These are phyloP conservation scores for Hippophae tibetana DNA, from an alignment of 306 rosid genomes.

Conservation along the genomic window DNA sequence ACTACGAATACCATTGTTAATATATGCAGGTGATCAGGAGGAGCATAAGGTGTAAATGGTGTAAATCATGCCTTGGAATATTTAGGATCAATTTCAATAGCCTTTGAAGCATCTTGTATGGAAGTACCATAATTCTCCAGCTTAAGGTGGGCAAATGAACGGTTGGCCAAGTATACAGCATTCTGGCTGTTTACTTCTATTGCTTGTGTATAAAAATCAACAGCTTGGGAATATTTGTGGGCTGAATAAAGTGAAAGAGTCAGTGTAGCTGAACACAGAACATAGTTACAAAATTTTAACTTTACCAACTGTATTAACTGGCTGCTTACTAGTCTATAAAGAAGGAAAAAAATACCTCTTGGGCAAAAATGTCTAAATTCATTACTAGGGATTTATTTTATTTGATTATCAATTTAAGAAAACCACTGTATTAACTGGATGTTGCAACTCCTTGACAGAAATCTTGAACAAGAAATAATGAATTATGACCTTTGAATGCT, in stretches of 20 bases:
- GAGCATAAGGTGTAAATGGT: slow-evolving; percentile 2
- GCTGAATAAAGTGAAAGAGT: slow-evolving; percentile 48
- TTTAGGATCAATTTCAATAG: slow-evolving; percentile 85
- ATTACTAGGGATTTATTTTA: not conserved
- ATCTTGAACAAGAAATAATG: not conserved
- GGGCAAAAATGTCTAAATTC: too few relatives aligned
- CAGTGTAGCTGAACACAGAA: slow-evolving; percentile 16
- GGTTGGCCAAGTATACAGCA: slow-evolving; percentile 91
- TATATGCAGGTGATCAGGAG: slow-evolving; percentile 10
- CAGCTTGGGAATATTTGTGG: slow-evolving; percentile 72
- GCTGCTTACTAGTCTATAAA: too few relatives aligned
- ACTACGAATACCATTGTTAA: slow-evolving; percentile 9
- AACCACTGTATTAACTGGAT: slow-evolving; percentile 9
- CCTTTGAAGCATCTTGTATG: slow-evolving; percentile 82
- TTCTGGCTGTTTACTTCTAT: slow-evolving; percentile 61
- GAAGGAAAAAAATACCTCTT: too few relatives aligned
- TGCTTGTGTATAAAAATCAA: slow-evolving; percentile 80
- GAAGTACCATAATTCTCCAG: slow-evolving; percentile 98
- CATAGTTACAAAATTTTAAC: not conserved
- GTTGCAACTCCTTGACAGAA: not conserved
- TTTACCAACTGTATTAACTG: not conserved
- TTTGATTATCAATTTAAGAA: slow-evolving; percentile 3
- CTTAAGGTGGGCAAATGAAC: slow-evolving; percentile 85
- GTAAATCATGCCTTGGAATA: slow-evolving; percentile 67
- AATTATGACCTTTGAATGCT: slow-evolving; percentile 61